Conservation (phyloP, 371 early-diverging fungal genomes). For the Ordospora colligata region DNA sequence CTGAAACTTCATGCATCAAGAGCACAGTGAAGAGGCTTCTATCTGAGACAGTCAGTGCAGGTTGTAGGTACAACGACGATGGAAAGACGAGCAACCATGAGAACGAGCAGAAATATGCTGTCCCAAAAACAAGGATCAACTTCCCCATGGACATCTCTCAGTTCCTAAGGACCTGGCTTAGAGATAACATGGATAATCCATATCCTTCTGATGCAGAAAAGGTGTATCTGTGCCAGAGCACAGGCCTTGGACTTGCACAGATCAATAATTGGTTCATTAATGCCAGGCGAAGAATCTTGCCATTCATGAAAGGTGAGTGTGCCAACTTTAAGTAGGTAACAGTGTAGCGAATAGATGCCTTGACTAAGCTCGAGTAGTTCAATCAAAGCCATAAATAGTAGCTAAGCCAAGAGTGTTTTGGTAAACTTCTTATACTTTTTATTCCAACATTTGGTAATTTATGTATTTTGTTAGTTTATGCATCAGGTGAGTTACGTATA, state of each 20-base stretch:
- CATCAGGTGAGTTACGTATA: too few relatives aligned
- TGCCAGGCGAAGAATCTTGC: constrained; percentile 66
- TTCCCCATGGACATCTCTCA: constrained; percentile 4
- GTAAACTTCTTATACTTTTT: too few relatives aligned
- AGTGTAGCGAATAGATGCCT: too few relatives aligned
- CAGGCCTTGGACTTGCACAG: constrained; percentile 67
- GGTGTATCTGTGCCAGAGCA: constrained; percentile 63
- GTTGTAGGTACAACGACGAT: neutral
- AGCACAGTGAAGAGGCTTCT: neutral
- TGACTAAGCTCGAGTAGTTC: too few relatives aligned
- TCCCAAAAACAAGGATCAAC: constrained; percentile 1
- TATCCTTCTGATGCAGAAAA: constrained; percentile 73
- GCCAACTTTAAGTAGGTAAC: neutral
- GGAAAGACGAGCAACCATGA: neutral
- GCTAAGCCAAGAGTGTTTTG: too few relatives aligned
- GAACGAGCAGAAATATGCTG: neutral
- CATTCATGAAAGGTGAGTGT: constrained; percentile 40
- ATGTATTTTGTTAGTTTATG: too few relatives aligned
- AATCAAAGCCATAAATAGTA: too few relatives aligned
- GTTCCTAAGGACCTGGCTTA: constrained; percentile 63
- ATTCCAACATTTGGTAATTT: too few relatives aligned
- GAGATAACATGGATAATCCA: constrained; percentile 68
- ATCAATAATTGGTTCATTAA: constrained; percentile 81
- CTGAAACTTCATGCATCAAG: neutral
- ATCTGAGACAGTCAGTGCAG: neutral